These are phyloP conservation scores for Urostyla sp. DNA, from an alignment of 73 alveolate species.

Conservation along the genomic window DNA sequence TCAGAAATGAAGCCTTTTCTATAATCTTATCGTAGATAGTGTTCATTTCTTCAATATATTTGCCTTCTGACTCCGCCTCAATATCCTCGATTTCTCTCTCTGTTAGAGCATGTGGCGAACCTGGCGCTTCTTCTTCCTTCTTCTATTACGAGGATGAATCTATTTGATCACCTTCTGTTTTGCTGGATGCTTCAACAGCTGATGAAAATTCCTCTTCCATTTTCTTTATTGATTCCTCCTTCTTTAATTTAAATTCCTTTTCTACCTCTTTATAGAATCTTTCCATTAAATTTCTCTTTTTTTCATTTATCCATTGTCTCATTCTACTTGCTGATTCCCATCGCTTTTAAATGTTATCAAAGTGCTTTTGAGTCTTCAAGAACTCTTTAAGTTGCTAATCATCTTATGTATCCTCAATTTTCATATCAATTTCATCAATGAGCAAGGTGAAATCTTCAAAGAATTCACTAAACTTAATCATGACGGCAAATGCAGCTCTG, in stretches of 20 bases:
- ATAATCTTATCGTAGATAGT: constrained; percentile 62
- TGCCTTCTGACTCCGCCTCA: constrained; percentile 9
- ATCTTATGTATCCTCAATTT: constrained; percentile 1
- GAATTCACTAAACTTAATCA: constrained; percentile 27
- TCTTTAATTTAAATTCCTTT: constrained; percentile 23
- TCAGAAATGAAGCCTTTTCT: constrained; percentile 68
- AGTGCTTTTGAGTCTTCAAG: constrained; percentile 16
- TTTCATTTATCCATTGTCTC: constrained; percentile 70
- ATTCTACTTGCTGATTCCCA: constrained; percentile 68
- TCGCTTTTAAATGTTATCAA: constrained; percentile 37
- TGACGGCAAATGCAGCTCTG: constrained; percentile 69
- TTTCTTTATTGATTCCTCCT: constrained; percentile 51
- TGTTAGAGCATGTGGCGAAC: constrained; percentile 16
- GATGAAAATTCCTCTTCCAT: constrained; percentile 11
- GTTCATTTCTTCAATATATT: constrained; percentile 50
- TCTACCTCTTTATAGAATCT: constrained; percentile 55
- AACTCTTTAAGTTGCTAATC: constrained; percentile 10
- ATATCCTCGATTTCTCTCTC: constrained; percentile 29
- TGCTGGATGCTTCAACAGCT: constrained; percentile 30
- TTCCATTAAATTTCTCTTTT: constrained; percentile 68
- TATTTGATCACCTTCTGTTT: constrained; percentile 42
- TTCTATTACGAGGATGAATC: constrained; percentile 10
- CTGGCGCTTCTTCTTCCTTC: constrained; percentile 49
- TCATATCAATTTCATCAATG: constrained; percentile 44
- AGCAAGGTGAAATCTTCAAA: constrained; percentile 26